Evolutionary conservation across 2,329 filamentous ascomycete genomes (phyloP), one percentile per base, ranked within the genome.

Genomic region (Phoma sp.): DNA sequence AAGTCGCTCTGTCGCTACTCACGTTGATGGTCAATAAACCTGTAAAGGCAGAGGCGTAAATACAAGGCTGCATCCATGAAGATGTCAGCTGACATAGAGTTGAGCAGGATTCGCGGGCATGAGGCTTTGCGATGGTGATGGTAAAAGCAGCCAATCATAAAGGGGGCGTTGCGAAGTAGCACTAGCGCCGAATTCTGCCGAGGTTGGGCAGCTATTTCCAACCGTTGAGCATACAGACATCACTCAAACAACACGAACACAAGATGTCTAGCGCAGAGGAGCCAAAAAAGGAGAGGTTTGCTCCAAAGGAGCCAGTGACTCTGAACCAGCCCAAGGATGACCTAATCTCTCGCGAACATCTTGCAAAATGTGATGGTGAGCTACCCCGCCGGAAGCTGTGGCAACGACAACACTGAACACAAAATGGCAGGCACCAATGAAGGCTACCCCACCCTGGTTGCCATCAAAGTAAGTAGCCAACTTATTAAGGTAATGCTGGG

Each of bases 241-340:
- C 52, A 55, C 31, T 38, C 36, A 36, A 45, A 46, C 52, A 41
- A 45, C 32, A 38, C 41, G 19, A 45, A 35, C 41, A 38, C 41
- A 53, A 41, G 57, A 75, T 75, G 71, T 68, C 73, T 32, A 59
- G 63, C 38, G 63, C 64, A 40, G 73, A 68, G 22, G 60, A 75
- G 43, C 69, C 73, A 47, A 65, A 72, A 45, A 76, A 76, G 48
- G 73, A 75, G 60, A 88, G 85, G 66, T 96, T 96, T 68, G 88
- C 90, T 73, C 91, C 92, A 38, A 96, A 95, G 77, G 79, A 80
- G 25, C 84, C 90, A 3, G 88, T 95, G 57, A 78, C 87, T 53
- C 85, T 99, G 55, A 82, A 89, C 54, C 88, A 92, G 33, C 95
- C 95, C 13, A 98, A 96, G 79, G 84, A 92, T 72, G 93, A 97